phyloP scores from a whole-genome alignment of 768 basidiomycete species.

The Podaxis sp. region DNA sequence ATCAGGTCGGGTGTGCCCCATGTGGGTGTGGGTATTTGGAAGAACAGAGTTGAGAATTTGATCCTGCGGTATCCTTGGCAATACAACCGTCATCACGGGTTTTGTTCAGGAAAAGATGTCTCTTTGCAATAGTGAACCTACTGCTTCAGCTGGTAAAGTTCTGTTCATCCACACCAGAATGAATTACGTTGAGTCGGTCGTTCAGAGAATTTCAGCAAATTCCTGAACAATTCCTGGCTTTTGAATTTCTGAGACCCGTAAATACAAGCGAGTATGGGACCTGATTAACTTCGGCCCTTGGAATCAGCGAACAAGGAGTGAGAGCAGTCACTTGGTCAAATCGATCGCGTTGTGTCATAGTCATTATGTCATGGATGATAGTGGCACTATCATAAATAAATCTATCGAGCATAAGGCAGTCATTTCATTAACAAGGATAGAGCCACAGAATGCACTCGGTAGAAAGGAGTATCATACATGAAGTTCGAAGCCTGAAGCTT shows the following conservation, averaged over 20 bases:
- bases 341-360: not conserved
- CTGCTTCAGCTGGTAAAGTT: not conserved
- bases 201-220: not conserved
- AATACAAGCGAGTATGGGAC: not conserved
- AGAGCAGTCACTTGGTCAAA: not conserved
- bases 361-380: not conserved
- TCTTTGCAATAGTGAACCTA: not conserved
- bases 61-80: slow-evolving; percentile 18
- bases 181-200: too few relatives aligned
- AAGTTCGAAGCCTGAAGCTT: too few relatives aligned
- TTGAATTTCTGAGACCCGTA: not conserved
- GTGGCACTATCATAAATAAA: not conserved
- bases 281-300: not conserved
- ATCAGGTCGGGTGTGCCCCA: not conserved
- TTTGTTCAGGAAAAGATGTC: not conserved
- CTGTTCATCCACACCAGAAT: not conserved
- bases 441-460: too few relatives aligned
- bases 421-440: too few relatives aligned
- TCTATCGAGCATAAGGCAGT: not conserved
- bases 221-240: not conserved
- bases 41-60: not conserved
- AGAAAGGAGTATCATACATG: too few relatives aligned
- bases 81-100: slow-evolving; percentile 6
- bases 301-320: not conserved
- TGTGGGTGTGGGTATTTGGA: not conserved